Evolutionary conservation across 805 yeast species (phyloP).

Genomic region (Starmerella bombi): DNA sequence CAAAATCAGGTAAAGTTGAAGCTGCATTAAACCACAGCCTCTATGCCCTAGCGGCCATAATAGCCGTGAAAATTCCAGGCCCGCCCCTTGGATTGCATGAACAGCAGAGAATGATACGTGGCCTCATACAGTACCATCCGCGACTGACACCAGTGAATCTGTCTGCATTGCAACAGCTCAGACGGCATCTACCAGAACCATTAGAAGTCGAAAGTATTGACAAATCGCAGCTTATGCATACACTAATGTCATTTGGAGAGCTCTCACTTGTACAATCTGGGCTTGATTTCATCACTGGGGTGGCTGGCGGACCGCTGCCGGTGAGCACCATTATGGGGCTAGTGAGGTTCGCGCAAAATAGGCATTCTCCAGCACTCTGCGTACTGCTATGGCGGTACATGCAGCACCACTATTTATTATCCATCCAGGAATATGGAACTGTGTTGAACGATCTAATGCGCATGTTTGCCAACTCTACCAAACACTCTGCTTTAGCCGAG

Average conservation of each 20-base stretch:
- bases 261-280: conserved; percentile 6
- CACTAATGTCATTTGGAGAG: conserved; percentile 10
- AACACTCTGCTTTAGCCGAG: conserved; percentile 1
- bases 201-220: conserved; percentile 10
- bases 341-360: conserved; percentile 4
- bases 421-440: conserved; percentile 3
- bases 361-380: background rate
- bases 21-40: conserved; percentile 8
- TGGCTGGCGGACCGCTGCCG: conserved; percentile 12
- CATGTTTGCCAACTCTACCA: conserved; percentile 7
- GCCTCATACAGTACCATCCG: conserved; percentile 16
- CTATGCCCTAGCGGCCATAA: conserved; percentile 15
- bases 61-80: background rate
- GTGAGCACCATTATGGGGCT: conserved; percentile 7
- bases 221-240: conserved; percentile 9
- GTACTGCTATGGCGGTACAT: conserved; percentile 11
- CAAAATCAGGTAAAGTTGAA: background rate
- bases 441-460: conserved; percentile 9
- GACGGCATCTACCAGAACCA: background rate
- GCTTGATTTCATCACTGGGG: conserved; percentile 1
- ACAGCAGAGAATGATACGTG: conserved; percentile 8
- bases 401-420: conserved; percentile 3
- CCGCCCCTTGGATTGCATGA: background rate
- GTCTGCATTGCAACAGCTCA: conserved; percentile 6
- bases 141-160: conserved; percentile 15